Percentiles rank a stretch among this genome's conserved stretches.
Conservation (phyloP, 208 protist genomes). For the Acanthamoeba triangularis region DNA sequence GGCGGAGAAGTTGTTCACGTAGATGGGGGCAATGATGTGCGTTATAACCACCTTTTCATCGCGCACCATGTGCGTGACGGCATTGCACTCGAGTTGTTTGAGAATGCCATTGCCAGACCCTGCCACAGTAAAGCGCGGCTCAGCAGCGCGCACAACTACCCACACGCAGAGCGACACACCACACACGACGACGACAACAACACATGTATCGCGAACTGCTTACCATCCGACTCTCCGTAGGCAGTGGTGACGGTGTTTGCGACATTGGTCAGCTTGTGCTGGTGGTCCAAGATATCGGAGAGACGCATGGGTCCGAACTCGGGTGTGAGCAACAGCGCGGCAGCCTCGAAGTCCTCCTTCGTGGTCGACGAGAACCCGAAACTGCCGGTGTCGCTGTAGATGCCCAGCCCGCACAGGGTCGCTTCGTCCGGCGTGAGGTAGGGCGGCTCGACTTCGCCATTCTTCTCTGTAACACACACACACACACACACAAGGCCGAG, state of each 20-base stretch:
- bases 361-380: slow-evolving; percentile 63
- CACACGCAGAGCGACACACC: neutral
- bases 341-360: slow-evolving; percentile 31
- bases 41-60: slow-evolving; percentile 62
- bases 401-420: slow-evolving; percentile 55
- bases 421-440: slow-evolving; percentile 59
- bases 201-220: neutral
- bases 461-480: neutral
- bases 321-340: slow-evolving; percentile 12
- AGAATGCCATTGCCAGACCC: neutral
- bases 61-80: neutral
- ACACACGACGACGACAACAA: neutral
- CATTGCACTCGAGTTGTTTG: slow-evolving; percentile 69
- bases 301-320: slow-evolving; percentile 57
- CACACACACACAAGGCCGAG: neutral
- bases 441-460: neutral
- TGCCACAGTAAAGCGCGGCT: neutral
- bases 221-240: neutral
- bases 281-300: slow-evolving; percentile 60
- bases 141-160: neutral
- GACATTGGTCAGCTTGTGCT: slow-evolving; percentile 51
- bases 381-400: slow-evolving; percentile 66
- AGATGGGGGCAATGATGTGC: slow-evolving; percentile 12
- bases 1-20: slow-evolving; percentile 68
- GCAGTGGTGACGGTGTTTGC: slow-evolving; percentile 3